These are phyloP conservation scores for Beta vulgaris DNA, from an alignment of 148 eudicot genomes.

Conservation along the genomic window DNA sequence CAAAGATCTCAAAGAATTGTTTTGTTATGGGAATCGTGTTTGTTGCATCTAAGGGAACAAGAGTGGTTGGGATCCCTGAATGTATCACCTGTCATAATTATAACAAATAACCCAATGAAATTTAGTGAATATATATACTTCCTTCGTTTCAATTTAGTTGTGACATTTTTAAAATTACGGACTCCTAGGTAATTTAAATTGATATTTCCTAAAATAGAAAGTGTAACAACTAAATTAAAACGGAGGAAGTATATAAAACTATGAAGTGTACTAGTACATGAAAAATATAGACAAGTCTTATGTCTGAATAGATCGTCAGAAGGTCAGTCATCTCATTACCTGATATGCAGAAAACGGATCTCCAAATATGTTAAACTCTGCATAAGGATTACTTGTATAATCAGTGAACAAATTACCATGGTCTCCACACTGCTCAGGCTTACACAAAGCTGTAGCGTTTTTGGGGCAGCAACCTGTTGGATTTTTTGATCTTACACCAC, in stretches of 20 bases:
- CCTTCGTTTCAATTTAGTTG: too few relatives aligned
- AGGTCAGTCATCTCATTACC: conserved; percentile 28
- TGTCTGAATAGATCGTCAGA: not conserved
- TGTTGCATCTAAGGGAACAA: conserved; percentile 81
- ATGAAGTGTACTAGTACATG: not conserved
- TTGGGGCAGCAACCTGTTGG: conserved; percentile 74
- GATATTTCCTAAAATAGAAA: too few relatives aligned
- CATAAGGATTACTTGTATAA: conserved; percentile 71
- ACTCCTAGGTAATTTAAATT: too few relatives aligned
- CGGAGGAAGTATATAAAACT: too few relatives aligned
- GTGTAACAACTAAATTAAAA: too few relatives aligned
- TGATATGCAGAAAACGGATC: conserved; percentile 97
- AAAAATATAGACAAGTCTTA: not conserved
- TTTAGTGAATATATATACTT: too few relatives aligned
- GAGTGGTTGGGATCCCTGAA: conserved; percentile 82
- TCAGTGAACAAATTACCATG: conserved; percentile 70
- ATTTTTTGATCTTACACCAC: conserved; percentile 66
- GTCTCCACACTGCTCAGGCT: conserved; percentile 59
- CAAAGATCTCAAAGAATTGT: conserved; percentile 53
- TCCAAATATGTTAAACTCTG: conserved; percentile 78
- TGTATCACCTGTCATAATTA: conserved; percentile 57
- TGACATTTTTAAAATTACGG: too few relatives aligned
- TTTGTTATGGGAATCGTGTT: conserved; percentile 70
- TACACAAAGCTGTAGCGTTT: conserved; percentile 45
- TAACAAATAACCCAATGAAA: not conserved